Base-by-base conservation (phyloP, 2,329 filamentous ascomycete species). In the Exophiala sideris region DNA sequence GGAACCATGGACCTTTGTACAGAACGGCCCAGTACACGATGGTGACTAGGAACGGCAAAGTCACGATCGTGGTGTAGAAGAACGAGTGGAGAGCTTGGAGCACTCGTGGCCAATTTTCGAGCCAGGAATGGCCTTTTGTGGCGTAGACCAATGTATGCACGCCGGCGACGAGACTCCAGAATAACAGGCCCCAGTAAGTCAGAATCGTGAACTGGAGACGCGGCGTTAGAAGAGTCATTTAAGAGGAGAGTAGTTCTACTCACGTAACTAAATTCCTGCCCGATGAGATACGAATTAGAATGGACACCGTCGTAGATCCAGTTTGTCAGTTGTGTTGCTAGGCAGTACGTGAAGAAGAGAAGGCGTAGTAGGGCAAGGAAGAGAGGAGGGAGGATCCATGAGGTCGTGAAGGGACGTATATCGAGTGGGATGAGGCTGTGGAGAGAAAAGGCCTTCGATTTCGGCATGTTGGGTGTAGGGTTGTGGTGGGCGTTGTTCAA, bases 171-270 rank as follows among this genome's bases (percentile, higher is more conserved):
- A 84, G 76, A 68, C 86, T 86, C 76, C 95, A 95, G 73, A 91
- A 92, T 20, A 81, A 84, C 34, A 92, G 73, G 1, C 88, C 88
- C 88, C 88, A 94, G 77, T 86, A 94, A 8, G 87, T 89, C 54
- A 94, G 75, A 65, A 85, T 77, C 24, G 90, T 95, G 75, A 95
- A 95, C 24, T 29, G 5, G 24, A 2, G 24, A 29, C 16, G 7
- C 24, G 1, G 24, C 24, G 24, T 29, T 29, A 29, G 24, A 8
- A 29, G 24, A 8, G 4, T 29, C 24, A 4, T 8, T 29, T 1
- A 8, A 8, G 24, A 29, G 24, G 24, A 2, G 16, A 18, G 16
- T 18, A 18, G 16, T 18, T 18, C 16, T 29, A 29, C 24, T 29
- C 24, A 29, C 24, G 77, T 83, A 95, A 64, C 85, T 89, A 75